Percentiles rank a stretch among this genome's conserved stretches.
These are phyloP conservation scores for Tetrapisispora pingtungensis DNA, from an alignment of 805 yeast species.

Conservation along the genomic window DNA sequence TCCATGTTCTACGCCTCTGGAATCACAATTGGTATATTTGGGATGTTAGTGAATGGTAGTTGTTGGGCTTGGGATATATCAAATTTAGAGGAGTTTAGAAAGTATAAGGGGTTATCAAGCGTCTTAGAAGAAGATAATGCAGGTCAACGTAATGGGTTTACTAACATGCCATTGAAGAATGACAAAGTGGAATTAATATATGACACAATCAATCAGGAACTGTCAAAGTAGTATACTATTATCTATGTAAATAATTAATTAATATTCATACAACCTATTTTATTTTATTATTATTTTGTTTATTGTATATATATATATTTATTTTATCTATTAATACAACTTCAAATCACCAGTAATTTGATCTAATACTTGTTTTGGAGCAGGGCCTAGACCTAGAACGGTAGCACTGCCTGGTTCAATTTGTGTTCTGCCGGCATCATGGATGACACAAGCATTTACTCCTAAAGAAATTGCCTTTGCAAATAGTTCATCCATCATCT, in stretches of 20 bases:
- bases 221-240: not conserved
- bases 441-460: constrained; percentile 69
- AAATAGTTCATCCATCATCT: constrained; percentile 61
- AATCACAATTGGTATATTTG: constrained; percentile 59
- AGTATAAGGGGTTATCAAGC: not conserved
- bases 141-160: not conserved
- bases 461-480: constrained; percentile 75
- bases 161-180: not conserved
- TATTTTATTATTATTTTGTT: not conserved
- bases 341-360: constrained; percentile 72
- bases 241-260: not conserved
- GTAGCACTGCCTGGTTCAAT: constrained; percentile 95
- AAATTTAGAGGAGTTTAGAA: constrained; percentile 47
- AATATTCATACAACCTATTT: not conserved
- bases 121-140: not conserved
- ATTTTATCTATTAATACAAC: constrained; percentile 39
- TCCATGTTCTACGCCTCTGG: constrained; percentile 78
- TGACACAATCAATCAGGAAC: not conserved
- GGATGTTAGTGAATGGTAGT: constrained; percentile 63
- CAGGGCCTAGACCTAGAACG: constrained; percentile 95
- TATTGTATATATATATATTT: too few species aligned
- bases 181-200: not conserved
- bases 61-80: constrained; percentile 77
- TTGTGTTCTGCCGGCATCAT: constrained; percentile 96
- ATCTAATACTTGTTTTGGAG: constrained; percentile 73